Percentiles rank a stretch among this genome's conserved stretches.
phyloP scores from a whole-genome alignment of 768 basidiomycete species.

The Clitopilus passeckerianus region DNA sequence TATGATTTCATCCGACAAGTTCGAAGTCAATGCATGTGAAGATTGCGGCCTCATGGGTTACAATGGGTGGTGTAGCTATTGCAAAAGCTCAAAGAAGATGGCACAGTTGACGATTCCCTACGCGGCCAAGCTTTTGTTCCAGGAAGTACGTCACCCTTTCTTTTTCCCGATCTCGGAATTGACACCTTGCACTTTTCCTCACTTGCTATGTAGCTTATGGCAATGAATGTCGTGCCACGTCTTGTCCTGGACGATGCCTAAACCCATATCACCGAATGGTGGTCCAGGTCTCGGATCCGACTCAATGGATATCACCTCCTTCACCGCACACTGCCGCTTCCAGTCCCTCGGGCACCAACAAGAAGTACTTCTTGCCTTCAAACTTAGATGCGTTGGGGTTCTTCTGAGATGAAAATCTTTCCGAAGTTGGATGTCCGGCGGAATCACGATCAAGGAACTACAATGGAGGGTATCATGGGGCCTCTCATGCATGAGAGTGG shows the following conservation, averaged over 20 bases:
- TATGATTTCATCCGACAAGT: slow-evolving; percentile 99
- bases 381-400: background rate
- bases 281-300: background rate
- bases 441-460: slow-evolving; percentile 1
- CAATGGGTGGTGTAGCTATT: slow-evolving; percentile 95
- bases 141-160: slow-evolving; percentile 51
- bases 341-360: background rate
- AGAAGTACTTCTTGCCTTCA: background rate
- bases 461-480: background rate
- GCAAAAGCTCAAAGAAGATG: slow-evolving; percentile 96
- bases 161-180: slow-evolving; percentile 1
- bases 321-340: background rate
- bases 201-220: slow-evolving; percentile 65
- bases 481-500: background rate
- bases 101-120: slow-evolving; percentile 95
- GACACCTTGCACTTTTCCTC: background rate
- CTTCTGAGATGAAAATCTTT: background rate
- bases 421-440: background rate
- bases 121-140: slow-evolving; percentile 89
- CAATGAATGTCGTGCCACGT: slow-evolving; percentile 94
- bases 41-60: slow-evolving; percentile 94
- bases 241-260: slow-evolving; percentile 79
- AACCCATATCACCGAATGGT: background rate
- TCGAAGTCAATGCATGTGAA: slow-evolving; percentile 94
- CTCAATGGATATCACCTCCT: background rate